These are phyloP conservation scores for Apiospora marii DNA, from an alignment of 2,329 filamentous ascomycete species.

Conservation along the genomic window DNA sequence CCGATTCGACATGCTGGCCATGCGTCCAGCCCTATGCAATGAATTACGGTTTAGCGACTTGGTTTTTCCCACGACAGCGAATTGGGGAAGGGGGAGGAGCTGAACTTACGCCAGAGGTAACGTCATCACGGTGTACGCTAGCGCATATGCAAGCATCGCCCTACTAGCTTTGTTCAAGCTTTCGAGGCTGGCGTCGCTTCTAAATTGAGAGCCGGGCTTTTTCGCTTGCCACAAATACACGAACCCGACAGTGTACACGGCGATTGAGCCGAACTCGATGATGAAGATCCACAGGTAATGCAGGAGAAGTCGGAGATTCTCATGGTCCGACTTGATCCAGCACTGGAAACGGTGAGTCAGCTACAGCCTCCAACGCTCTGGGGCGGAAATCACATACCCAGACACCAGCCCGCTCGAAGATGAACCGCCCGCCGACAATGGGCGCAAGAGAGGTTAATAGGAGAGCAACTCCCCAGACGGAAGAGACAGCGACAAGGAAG, in stretches of 20 bases:
- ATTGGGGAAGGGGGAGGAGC: background rate
- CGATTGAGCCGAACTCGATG: conserved; percentile 58
- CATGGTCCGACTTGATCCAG: conserved; percentile 58
- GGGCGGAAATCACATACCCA: conserved; percentile 42
- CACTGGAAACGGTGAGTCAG: conserved; percentile 46
- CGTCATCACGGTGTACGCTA: conserved; percentile 59
- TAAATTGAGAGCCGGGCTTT: conserved; percentile 27
- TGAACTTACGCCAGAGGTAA: conserved; percentile 52
- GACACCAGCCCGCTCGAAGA: conserved; percentile 59
- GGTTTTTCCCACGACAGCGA: background rate
- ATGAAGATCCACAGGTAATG: conserved; percentile 66
- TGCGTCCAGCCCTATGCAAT: conserved; percentile 50
- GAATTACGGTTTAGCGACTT: conserved; percentile 24
- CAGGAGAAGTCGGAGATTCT: conserved; percentile 54
- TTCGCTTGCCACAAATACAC: conserved; percentile 39
- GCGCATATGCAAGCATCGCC: conserved; percentile 61
- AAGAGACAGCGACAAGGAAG: conserved; percentile 49
- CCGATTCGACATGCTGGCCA: conserved; percentile 55
- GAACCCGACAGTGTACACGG: conserved; percentile 54
- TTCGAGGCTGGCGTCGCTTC: conserved; percentile 32
- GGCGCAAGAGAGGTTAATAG: conserved; percentile 54
- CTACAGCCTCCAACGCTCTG: background rate
- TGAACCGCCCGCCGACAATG: conserved; percentile 48
- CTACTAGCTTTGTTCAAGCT: conserved; percentile 33
- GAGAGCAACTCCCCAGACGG: conserved; percentile 52